Conservation (phyloP, 306 rosid species). For the Boehmeria nivea region DNA sequence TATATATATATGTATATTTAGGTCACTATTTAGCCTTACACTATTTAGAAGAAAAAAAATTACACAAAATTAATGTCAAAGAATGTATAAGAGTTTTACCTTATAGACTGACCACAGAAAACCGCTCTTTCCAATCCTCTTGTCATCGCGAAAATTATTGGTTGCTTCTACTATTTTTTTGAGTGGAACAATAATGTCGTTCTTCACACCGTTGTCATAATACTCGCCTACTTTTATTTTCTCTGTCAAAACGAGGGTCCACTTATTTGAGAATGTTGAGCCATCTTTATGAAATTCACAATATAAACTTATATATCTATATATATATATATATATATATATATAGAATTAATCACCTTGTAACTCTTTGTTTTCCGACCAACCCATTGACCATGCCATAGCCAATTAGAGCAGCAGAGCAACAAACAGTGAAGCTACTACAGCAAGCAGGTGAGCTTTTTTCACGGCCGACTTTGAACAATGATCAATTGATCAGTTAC, state of each 20-base stretch:
- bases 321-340: background rate
- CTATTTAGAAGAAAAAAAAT: background rate
- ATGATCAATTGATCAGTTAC: background rate
- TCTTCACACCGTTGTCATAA: background rate
- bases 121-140: constrained; percentile 2
- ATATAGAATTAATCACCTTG: constrained; percentile 1
- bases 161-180: constrained; percentile 2
- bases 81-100: background rate
- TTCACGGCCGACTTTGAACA: background rate
- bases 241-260: background rate
- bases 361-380: background rate
- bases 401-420: constrained; percentile 10
- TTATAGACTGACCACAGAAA: constrained; percentile 1
- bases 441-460: background rate
- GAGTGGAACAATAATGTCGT: background rate
- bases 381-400: constrained; percentile 2
- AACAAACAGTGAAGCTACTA: background rate
- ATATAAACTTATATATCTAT: background rate
- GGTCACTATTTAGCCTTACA: background rate
- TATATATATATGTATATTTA: background rate
- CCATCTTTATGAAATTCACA: no score
- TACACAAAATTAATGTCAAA: background rate
- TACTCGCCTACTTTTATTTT: constrained; percentile 1
- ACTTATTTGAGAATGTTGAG: no score
- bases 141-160: background rate